Percentiles rank a stretch among this genome's conserved stretches.
Evolutionary conservation across 345 rosid species (phyloP).

Genomic region (Citrus inodora): DNA sequence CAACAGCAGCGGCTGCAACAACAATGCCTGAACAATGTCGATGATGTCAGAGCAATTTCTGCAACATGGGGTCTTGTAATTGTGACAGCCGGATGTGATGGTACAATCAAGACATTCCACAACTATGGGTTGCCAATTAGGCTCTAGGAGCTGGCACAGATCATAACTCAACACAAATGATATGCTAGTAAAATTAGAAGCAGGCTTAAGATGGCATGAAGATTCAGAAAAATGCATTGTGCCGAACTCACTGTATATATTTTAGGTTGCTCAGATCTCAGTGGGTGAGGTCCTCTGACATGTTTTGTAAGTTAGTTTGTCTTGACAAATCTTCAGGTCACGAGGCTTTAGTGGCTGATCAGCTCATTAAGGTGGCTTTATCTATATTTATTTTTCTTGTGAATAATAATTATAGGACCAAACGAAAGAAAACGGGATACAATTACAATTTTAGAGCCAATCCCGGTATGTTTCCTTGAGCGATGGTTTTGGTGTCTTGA

Average conservation of each 20-base stretch:
- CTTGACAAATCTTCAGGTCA: not conserved
- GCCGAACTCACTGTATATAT: not conserved
- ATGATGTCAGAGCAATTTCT: constrained; percentile 9
- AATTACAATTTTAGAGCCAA: not conserved
- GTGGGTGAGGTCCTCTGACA: not conserved
- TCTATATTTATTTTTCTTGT: not conserved
- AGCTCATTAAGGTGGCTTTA: not conserved
- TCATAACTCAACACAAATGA: no score
- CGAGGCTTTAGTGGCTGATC: not conserved
- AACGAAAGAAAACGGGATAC: not conserved
- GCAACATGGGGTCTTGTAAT: constrained; percentile 77
- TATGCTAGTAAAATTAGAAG: not conserved
- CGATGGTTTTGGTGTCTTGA: no score
- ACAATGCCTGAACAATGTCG: not conserved
- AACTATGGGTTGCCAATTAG: constrained; percentile 66
- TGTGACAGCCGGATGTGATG: constrained; percentile 76
- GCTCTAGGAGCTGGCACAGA: constrained; percentile 11
- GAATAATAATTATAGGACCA: not conserved
- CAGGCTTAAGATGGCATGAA: not conserved
- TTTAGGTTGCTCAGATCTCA: not conserved
- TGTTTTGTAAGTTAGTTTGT: not conserved
- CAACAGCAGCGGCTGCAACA: constrained; percentile 1
- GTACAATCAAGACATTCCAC: constrained; percentile 65
- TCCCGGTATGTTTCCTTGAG: not conserved
- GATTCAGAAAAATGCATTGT: not conserved